Percentiles rank a stretch among this genome's conserved stretches.
Conservation (phyloP, 805 yeast species). For the Candida fluviatilis region DNA sequence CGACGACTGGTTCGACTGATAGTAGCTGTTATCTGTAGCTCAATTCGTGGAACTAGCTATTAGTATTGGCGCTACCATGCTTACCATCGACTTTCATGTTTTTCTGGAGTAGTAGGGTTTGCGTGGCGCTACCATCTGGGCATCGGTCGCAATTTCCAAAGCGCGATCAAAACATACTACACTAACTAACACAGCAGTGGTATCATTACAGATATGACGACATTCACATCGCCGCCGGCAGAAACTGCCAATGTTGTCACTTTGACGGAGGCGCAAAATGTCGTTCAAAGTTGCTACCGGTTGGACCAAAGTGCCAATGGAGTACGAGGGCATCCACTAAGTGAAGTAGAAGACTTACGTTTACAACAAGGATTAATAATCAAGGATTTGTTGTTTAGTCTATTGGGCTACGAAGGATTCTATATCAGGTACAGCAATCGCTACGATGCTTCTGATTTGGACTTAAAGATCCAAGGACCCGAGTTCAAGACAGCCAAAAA, state of each 20-base stretch:
- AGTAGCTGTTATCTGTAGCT: too few species aligned
- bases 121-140: conserved; percentile 1
- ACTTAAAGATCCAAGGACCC: conserved; percentile 58
- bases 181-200: too few species aligned
- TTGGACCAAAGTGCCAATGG: conserved; percentile 5
- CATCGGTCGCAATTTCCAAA: background rate
- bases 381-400: conserved; percentile 62
- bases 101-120: too few species aligned
- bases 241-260: background rate
- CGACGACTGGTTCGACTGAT: conserved; percentile 5
- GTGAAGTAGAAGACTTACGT: conserved; percentile 41
- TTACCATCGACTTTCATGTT: too few species aligned
- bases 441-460: conserved; percentile 44
- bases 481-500: conserved; percentile 69
- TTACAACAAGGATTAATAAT: conserved; percentile 72
- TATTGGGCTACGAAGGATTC: conserved; percentile 73
- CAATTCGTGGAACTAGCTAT: too few species aligned
- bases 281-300: background rate
- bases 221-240: background rate
- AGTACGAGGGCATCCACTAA: conserved; percentile 43
- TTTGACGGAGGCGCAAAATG: background rate
- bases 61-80: conserved; percentile 2
- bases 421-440: conserved; percentile 66
- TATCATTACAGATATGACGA: too few species aligned
- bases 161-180: too few species aligned